Evolutionary conservation across 345 rosid species (phyloP).

Genomic region (Murraya koenigii): DNA sequence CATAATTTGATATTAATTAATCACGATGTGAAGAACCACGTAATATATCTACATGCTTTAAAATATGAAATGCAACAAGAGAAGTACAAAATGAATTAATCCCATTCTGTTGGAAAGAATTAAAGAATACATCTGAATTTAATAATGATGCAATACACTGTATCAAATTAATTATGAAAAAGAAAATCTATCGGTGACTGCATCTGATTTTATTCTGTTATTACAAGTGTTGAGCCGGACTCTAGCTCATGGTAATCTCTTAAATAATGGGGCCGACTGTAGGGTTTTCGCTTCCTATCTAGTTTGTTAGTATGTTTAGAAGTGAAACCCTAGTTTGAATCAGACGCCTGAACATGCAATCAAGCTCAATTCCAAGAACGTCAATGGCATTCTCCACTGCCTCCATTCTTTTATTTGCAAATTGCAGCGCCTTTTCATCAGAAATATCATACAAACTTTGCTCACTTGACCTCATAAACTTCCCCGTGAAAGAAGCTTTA

Average conservation of each 20-base stretch:
- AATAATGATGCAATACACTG: not conserved
- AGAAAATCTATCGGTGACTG: not conserved
- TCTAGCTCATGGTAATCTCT: not conserved
- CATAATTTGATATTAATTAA: not conserved
- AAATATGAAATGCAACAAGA: not conserved
- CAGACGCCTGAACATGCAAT: constrained; percentile 62
- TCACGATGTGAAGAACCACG: not conserved
- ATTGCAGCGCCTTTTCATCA: constrained; percentile 52
- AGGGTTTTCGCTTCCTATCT: not conserved
- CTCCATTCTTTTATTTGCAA: constrained; percentile 64
- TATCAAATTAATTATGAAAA: not conserved
- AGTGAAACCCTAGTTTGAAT: constrained; percentile 83
- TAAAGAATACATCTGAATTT: not conserved
- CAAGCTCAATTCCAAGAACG: constrained; percentile 62
- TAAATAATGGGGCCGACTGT: not conserved
- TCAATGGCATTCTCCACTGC: constrained; percentile 68
- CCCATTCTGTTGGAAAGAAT: not conserved
- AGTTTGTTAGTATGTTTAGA: constrained; percentile 64
- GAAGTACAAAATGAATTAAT: not conserved
- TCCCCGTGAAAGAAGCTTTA: constrained; percentile 42
- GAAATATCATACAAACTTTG: constrained; percentile 34
- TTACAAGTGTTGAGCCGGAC: not conserved
- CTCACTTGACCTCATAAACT: constrained; percentile 34
- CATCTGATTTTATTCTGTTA: not conserved
- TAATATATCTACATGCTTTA: not conserved